phyloP scores from a whole-genome alignment of 805 yeast species.

The Spathaspora sp. region DNA sequence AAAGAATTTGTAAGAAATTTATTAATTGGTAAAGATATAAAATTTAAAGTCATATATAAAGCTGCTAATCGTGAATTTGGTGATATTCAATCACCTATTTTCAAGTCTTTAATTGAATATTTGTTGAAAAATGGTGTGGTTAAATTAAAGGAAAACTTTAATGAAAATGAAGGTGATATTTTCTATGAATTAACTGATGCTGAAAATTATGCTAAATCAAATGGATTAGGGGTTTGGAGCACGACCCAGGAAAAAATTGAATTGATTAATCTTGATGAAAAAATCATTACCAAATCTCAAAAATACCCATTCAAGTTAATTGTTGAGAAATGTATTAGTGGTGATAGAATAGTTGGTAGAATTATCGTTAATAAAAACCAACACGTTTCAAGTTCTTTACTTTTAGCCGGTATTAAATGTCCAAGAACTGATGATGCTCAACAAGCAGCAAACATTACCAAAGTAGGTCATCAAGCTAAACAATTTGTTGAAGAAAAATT shows the following conservation, averaged over 20 bases:
- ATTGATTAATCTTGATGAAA: constrained; percentile 24
- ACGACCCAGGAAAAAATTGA: constrained; percentile 12
- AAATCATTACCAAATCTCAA: constrained; percentile 32
- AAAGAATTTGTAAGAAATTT: constrained; percentile 61
- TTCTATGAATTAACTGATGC: constrained; percentile 33
- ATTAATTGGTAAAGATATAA: constrained; percentile 61
- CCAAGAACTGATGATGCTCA: constrained; percentile 61
- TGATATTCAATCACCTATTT: constrained; percentile 62
- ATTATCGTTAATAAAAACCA: constrained; percentile 42
- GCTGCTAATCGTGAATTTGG: constrained; percentile 62
- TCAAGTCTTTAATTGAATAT: constrained; percentile 55
- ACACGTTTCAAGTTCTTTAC: constrained; percentile 57
- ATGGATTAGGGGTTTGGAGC: constrained; percentile 57
- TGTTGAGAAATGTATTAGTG: constrained; percentile 73
- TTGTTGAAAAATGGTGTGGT: constrained; percentile 58
- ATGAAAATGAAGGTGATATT: constrained; percentile 38
- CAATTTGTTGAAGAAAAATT: constrained; percentile 60
- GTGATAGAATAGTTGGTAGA: constrained; percentile 72
- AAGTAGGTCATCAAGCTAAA: constrained; percentile 65
- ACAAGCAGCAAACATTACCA: constrained; percentile 43
- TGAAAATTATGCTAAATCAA: constrained; percentile 49
- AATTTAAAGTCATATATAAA: constrained; percentile 55
- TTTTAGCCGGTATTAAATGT: constrained; percentile 69
- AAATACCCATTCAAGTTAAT: constrained; percentile 49
- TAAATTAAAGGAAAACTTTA: constrained; percentile 54